Evolutionary conservation across 805 yeast species (phyloP).

Genomic region (Millerozyma miso): DNA sequence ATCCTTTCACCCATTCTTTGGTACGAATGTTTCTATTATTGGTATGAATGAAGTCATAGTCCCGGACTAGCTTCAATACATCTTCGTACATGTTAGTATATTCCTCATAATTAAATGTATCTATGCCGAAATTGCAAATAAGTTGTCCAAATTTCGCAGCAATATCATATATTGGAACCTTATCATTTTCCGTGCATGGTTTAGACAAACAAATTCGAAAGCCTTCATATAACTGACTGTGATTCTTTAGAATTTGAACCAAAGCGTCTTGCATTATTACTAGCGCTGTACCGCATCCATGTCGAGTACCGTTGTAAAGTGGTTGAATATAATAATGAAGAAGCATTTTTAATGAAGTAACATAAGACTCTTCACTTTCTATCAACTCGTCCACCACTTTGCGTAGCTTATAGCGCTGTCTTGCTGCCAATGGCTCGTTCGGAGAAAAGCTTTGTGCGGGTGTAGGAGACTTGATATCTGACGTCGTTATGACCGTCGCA

Average conservation of each 20-base stretch:
- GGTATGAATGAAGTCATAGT: slow-evolving; percentile 13
- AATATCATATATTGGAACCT: background rate
- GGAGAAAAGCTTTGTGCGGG: slow-evolving; percentile 20
- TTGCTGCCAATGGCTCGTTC: background rate
- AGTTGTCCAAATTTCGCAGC: slow-evolving; percentile 4
- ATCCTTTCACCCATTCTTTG: slow-evolving; percentile 23
- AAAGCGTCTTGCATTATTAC: slow-evolving; percentile 5
- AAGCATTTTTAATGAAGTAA: slow-evolving; percentile 41
- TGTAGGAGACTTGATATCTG: slow-evolving; percentile 15
- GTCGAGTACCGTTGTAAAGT: slow-evolving; percentile 21
- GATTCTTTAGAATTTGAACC: slow-evolving; percentile 17
- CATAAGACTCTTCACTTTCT: slow-evolving; percentile 45
- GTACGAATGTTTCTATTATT: slow-evolving; percentile 5
- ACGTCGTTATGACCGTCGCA: slow-evolving; percentile 2
- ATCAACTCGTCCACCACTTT: slow-evolving; percentile 43
- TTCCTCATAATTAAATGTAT: slow-evolving; percentile 25
- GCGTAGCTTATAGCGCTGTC: slow-evolving; percentile 3
- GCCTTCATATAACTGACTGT: slow-evolving; percentile 22
- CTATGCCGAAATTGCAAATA: slow-evolving; percentile 13
- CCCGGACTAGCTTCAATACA: slow-evolving; percentile 28
- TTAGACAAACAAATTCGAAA: slow-evolving; percentile 8
- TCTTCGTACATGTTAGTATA: slow-evolving; percentile 30
- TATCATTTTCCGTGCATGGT: background rate
- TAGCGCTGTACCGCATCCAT: slow-evolving; percentile 16
- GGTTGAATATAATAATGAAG: slow-evolving; percentile 41